Conservation (phyloP, 2,329 filamentous ascomycete genomes). For the Hypoxylon sp. region DNA sequence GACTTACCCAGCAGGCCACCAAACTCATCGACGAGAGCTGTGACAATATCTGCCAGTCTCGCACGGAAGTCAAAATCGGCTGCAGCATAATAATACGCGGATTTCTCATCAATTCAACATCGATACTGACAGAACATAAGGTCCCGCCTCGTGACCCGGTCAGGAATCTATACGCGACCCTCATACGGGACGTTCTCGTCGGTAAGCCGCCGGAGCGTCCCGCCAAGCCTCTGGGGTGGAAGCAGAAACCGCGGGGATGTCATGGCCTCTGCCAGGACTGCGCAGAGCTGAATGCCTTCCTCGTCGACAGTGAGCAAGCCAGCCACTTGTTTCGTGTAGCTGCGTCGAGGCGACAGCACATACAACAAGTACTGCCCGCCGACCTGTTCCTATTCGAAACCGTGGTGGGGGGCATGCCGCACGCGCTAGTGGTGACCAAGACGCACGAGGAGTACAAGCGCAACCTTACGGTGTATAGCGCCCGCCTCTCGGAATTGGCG, state of each 20-base stretch:
- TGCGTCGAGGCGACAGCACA: neutral
- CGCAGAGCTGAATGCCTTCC: slow-evolving; percentile 12
- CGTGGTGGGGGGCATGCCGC: neutral
- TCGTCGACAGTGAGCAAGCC: neutral
- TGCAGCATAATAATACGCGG: neutral
- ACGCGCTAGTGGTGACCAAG: slow-evolving; percentile 15
- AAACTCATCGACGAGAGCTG: slow-evolving; percentile 14
- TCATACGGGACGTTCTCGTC: slow-evolving; percentile 17
- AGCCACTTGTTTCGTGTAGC: neutral
- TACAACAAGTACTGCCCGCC: neutral
- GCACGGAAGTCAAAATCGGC: neutral
- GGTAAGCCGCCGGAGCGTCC: slow-evolving; percentile 2
- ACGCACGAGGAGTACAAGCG: slow-evolving; percentile 5
- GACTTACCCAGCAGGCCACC: neutral
- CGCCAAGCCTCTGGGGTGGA: slow-evolving; percentile 2
- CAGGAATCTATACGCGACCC: slow-evolving; percentile 3
- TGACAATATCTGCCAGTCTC: neutral
- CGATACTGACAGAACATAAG: slow-evolving; percentile 1
- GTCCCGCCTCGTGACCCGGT: slow-evolving; percentile 1
- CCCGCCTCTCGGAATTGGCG: neutral
- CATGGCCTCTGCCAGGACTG: slow-evolving; percentile 1
- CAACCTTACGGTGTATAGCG: too few species aligned
- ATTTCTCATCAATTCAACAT: slow-evolving; percentile 9
- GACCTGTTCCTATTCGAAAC: neutral
- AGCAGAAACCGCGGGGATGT: slow-evolving; percentile 3